Percentiles rank a stretch among this genome's conserved stretches.
Conservation (phyloP, 163 green algal species). For the Scenedesmus sp. region DNA sequence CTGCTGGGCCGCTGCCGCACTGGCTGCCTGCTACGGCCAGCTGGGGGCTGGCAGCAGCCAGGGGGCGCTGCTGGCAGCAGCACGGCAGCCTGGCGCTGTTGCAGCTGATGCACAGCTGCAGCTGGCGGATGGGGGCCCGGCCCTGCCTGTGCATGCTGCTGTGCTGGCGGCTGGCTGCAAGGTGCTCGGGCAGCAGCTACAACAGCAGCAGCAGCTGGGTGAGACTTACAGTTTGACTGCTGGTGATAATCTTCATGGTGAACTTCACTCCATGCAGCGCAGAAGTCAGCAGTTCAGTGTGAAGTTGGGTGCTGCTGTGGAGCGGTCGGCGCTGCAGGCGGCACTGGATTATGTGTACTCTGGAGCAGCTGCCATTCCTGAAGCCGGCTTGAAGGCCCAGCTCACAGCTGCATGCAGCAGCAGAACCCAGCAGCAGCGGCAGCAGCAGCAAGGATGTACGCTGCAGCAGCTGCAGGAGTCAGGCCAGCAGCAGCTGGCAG, state of each 20-base stretch:
- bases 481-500: background rate
- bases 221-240: no score
- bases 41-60: slow-evolving; percentile 32
- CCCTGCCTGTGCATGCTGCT: slow-evolving; percentile 14
- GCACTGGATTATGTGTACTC: slow-evolving; percentile 33
- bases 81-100: background rate
- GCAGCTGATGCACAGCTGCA: slow-evolving; percentile 5
- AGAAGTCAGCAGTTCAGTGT: background rate
- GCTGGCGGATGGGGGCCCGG: background rate
- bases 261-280: background rate
- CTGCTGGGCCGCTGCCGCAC: slow-evolving; percentile 43
- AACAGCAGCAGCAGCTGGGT: slow-evolving; percentile 8
- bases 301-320: slow-evolving; percentile 29
- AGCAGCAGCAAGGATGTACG: background rate
- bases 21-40: slow-evolving; percentile 38
- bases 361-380: background rate
- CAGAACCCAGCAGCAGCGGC: background rate
- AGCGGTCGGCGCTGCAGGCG: background rate
- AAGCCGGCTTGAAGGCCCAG: background rate
- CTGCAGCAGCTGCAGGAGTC: slow-evolving; percentile 1
- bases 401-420: background rate
- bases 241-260: background rate
- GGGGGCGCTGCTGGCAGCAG: background rate
- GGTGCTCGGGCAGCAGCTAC: slow-evolving; percentile 19
- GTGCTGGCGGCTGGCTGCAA: slow-evolving; percentile 22